These are phyloP conservation scores for Parathielavia hyrcaniae DNA, from an alignment of 495 filamentous ascomycete genomes.

Conservation along the genomic window DNA sequence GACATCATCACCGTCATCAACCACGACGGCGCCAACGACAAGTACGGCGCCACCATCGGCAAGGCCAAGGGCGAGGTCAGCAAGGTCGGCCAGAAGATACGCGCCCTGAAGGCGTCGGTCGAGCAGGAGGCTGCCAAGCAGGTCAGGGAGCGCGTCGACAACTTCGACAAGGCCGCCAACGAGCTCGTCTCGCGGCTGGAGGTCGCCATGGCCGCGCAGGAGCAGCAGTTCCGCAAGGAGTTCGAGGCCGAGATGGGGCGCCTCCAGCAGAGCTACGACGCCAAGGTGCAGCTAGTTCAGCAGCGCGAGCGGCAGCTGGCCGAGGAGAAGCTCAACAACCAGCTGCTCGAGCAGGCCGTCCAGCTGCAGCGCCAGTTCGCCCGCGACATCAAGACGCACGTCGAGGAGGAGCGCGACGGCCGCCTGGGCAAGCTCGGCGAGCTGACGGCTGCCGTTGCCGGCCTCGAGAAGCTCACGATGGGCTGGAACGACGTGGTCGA, in stretches of 20 bases:
- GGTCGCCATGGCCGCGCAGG: constrained; percentile 63
- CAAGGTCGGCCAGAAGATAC: constrained; percentile 68
- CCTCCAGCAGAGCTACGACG: constrained; percentile 65
- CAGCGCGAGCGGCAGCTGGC: constrained; percentile 65
- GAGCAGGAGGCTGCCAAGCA: constrained; percentile 69
- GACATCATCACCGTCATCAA: constrained; percentile 91
- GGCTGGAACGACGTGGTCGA: constrained; percentile 86
- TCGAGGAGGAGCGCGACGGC: constrained; percentile 82
- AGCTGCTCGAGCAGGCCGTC: constrained; percentile 85
- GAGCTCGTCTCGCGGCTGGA: constrained; percentile 78
- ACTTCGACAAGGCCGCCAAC: constrained; percentile 44
- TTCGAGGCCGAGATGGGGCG: constrained; percentile 83
- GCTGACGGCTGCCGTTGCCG: constrained; percentile 64
- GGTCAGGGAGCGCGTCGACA: constrained; percentile 58
- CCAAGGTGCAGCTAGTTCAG: constrained; percentile 69
- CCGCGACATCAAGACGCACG: constrained; percentile 65
- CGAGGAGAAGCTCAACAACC: constrained; percentile 74
- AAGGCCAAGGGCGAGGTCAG: constrained; percentile 80
- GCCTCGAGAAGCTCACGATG: constrained; percentile 76
- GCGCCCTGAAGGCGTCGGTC: constrained; percentile 57
- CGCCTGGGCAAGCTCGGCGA: constrained; percentile 80
- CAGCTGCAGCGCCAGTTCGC: constrained; percentile 78
- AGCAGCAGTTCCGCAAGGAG: constrained; percentile 74
- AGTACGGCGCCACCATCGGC: constrained; percentile 65
- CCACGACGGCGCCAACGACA: constrained; percentile 64